phyloP scores from a whole-genome alignment of 768 basidiomycete genomes.

The Boletus vinaceobasis region DNA sequence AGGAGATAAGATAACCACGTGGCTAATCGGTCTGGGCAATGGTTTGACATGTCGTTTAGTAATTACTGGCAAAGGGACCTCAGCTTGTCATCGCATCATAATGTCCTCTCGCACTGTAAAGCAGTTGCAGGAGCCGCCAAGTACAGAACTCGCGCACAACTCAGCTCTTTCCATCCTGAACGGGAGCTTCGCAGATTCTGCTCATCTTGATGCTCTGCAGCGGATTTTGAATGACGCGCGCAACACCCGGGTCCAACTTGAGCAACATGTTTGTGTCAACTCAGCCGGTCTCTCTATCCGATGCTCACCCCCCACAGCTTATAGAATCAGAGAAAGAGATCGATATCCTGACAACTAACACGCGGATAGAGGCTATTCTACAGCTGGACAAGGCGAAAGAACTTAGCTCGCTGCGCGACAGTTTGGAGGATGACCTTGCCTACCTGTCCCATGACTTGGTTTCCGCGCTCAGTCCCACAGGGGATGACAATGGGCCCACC shows the following conservation, averaged over 20 bases:
- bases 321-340: slow-evolving; percentile 48
- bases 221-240: slow-evolving; percentile 42
- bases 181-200: slow-evolving; percentile 42
- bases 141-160: slow-evolving; percentile 37
- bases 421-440: slow-evolving; percentile 72
- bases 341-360: slow-evolving; percentile 44
- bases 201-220: slow-evolving; percentile 50
- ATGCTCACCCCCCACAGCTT: slow-evolving; percentile 49
- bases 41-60: not conserved
- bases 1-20: slow-evolving; percentile 27
- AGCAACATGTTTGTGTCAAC: slow-evolving; percentile 41
- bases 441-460: slow-evolving; percentile 63
- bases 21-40: not conserved
- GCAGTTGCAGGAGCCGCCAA: slow-evolving; percentile 48
- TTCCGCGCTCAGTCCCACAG: slow-evolving; percentile 45
- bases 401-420: slow-evolving; percentile 72
- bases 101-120: slow-evolving; percentile 48
- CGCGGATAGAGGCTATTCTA: slow-evolving; percentile 44
- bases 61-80: no score
- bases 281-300: slow-evolving; percentile 10
- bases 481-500: slow-evolving; percentile 50
- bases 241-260: slow-evolving; percentile 38
- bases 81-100: not conserved
- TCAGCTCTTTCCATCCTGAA: slow-evolving; percentile 40
- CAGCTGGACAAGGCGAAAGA: slow-evolving; percentile 67